phyloP scores from a whole-genome alignment of 148 eudicot species.

The Silene uniflora region DNA sequence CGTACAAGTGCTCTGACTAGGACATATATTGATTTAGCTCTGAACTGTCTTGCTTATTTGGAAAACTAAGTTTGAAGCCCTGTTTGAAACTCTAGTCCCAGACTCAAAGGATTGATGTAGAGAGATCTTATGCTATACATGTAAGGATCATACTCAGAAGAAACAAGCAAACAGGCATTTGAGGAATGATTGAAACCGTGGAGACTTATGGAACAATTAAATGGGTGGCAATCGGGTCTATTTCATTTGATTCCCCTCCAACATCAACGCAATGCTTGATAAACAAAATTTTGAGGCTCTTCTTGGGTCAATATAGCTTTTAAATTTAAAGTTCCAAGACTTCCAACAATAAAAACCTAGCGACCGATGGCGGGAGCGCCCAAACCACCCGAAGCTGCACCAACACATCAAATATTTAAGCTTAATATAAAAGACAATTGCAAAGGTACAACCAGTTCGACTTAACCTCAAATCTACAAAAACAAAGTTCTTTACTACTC shows the following conservation, averaged over 20 bases:
- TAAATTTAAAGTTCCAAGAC: background rate
- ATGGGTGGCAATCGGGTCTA: no score
- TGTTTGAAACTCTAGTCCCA: background rate
- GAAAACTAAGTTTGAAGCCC: background rate
- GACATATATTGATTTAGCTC: no score
- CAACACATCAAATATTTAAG: background rate
- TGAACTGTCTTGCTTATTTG: background rate
- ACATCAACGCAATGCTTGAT: background rate
- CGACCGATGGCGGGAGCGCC: background rate
- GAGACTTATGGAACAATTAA: no score
- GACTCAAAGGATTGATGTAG: no score
- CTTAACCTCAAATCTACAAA: background rate
- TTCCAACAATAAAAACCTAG: background rate
- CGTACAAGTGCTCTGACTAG: no score
- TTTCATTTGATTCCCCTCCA: background rate
- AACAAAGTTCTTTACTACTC: background rate
- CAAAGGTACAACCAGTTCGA: background rate
- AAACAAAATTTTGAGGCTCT: background rate
- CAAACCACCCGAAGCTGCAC: constrained; percentile 1
- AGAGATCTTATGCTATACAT: background rate
- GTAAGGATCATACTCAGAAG: background rate
- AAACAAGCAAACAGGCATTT: background rate
- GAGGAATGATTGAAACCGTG: background rate
- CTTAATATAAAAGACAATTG: background rate
- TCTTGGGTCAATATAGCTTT: background rate